These are phyloP conservation scores for Clarireedia homoeocarpa DNA, from an alignment of 2,329 filamentous ascomycete species.

Conservation along the genomic window DNA sequence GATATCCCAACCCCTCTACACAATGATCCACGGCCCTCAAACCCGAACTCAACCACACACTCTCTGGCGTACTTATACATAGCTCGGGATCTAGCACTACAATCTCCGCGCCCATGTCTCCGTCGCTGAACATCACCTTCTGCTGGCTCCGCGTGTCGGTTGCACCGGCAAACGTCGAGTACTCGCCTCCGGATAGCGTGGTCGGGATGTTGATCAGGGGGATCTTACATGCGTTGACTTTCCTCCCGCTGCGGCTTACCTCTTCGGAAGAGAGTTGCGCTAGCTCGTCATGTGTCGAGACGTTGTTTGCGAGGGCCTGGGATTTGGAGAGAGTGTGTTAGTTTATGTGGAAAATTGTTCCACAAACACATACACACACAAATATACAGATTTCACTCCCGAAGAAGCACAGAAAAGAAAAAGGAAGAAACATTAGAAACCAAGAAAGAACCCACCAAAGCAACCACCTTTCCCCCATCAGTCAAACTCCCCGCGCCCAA, in stretches of 20 bases:
- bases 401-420: too few species aligned
- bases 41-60: constrained; percentile 50
- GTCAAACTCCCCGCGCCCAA: constrained; percentile 29
- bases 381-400: not conserved
- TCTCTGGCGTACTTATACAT: constrained; percentile 40
- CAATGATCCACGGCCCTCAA: constrained; percentile 50
- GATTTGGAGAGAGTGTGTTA: not conserved
- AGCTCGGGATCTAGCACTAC: constrained; percentile 50
- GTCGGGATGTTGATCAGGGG: constrained; percentile 36
- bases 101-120: constrained; percentile 38
- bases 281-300: constrained; percentile 14
- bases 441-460: constrained; percentile 16
- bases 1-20: constrained; percentile 45
- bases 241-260: constrained; percentile 6
- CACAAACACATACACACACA: not conserved
- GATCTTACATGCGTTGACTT: constrained; percentile 18
- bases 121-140: constrained; percentile 24
- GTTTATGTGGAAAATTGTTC: not conserved
- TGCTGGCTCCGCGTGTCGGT: constrained; percentile 28
- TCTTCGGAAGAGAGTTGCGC: constrained; percentile 9
- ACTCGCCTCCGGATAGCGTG: constrained; percentile 35
- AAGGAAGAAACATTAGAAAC: not conserved
- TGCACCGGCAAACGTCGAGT: constrained; percentile 32
- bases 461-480: constrained; percentile 29
- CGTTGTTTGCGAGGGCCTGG: constrained; percentile 22